Conservation (phyloP, 805 yeast species). For the Cyberlindnera maritima region DNA sequence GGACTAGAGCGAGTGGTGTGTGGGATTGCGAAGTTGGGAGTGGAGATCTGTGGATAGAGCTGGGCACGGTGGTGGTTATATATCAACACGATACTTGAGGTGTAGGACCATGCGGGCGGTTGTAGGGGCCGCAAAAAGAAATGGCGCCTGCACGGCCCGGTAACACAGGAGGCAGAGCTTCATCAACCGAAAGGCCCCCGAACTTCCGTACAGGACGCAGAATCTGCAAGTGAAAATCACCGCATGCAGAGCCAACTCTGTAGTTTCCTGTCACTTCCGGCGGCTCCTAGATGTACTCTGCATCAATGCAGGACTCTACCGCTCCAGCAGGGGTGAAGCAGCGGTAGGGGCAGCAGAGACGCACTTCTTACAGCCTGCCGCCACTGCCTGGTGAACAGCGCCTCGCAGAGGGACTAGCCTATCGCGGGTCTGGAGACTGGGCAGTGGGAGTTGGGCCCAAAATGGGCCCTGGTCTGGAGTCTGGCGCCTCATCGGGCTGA, state of each 20-base stretch:
- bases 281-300: neutral
- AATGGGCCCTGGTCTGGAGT: too few relatives aligned
- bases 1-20: neutral
- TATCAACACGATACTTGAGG: constrained; percentile 4
- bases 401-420: neutral
- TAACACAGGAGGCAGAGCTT: neutral
- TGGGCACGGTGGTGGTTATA: constrained; percentile 8
- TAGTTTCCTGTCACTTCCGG: neutral
- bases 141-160: constrained; percentile 5
- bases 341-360: neutral
- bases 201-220: constrained; percentile 5
- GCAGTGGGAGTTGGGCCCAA: too few relatives aligned
- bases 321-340: neutral
- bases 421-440: too few relatives aligned
- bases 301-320: neutral
- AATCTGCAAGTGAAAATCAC: constrained; percentile 15
- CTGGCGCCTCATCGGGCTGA: too few relatives aligned
- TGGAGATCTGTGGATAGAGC: neutral
- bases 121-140: constrained; percentile 10
- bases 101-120: constrained; percentile 8
- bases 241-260: constrained; percentile 1
- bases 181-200: constrained; percentile 6
- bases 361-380: too few relatives aligned
- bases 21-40: neutral
- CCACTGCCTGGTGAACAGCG: neutral